Evolutionary conservation across 208 protist species (phyloP).

Genomic region (Trypanosoma cruzi): DNA sequence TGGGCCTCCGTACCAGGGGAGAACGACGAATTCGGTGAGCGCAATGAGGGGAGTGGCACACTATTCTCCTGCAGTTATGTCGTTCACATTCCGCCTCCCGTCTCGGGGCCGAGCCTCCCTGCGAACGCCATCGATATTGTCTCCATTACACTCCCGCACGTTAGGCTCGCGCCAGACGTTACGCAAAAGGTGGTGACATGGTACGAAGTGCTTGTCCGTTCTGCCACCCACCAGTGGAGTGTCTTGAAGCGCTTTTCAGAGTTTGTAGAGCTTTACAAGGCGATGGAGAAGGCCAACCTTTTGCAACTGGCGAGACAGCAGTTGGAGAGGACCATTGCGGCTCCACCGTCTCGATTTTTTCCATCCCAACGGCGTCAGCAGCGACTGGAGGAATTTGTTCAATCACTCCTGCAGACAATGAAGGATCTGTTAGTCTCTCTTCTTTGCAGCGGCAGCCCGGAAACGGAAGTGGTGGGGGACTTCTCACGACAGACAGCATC

Average conservation of each 20-base stretch:
- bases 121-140: constrained; percentile 15
- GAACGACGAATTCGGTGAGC: constrained; percentile 6
- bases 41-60: neutral
- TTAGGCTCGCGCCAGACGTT: constrained; percentile 3
- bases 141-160: constrained; percentile 6
- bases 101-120: constrained; percentile 7
- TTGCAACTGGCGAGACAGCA: constrained; percentile 4
- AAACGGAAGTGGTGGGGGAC: neutral
- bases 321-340: neutral
- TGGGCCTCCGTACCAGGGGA: constrained; percentile 1
- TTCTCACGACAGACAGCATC: neutral
- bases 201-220: constrained; percentile 25
- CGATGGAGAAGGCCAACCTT: constrained; percentile 15
- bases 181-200: constrained; percentile 19
- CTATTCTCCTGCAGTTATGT: constrained; percentile 4
- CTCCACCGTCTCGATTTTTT: constrained; percentile 17
- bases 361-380: neutral
- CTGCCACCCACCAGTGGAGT: constrained; percentile 21
- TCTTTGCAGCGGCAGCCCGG: neutral
- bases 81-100: constrained; percentile 13
- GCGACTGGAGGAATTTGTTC: constrained; percentile 11
- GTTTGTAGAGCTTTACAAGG: constrained; percentile 15
- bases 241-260: constrained; percentile 35
- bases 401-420: constrained; percentile 16
- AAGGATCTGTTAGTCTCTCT: constrained; percentile 14